These are phyloP conservation scores for Alternaria solani DNA, from an alignment of 2,329 filamentous ascomycete species.

Conservation along the genomic window DNA sequence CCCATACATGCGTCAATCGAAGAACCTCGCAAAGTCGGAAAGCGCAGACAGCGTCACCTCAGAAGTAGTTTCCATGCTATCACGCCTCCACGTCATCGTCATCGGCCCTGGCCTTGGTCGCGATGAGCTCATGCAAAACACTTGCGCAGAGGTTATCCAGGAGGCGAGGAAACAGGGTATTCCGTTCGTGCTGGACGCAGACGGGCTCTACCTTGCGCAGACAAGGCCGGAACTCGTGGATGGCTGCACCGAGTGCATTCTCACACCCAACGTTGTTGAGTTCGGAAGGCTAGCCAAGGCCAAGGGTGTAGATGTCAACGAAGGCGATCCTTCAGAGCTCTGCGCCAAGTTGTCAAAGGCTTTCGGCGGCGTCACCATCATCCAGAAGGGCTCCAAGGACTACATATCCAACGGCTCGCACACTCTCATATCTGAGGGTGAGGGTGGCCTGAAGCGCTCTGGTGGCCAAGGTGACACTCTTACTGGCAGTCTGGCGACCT, in stretches of 20 bases:
- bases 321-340: slow-evolving; percentile 63
- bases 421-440: slow-evolving; percentile 78
- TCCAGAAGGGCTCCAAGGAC: slow-evolving; percentile 87
- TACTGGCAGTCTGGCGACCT: slow-evolving; percentile 86
- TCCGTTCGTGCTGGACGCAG: slow-evolving; percentile 89
- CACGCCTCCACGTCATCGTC: slow-evolving; percentile 89
- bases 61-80: slow-evolving; percentile 79
- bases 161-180: slow-evolving; percentile 76
- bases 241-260: slow-evolving; percentile 82
- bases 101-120: slow-evolving; percentile 91
- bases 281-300: slow-evolving; percentile 83
- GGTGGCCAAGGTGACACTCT: slow-evolving; percentile 96
- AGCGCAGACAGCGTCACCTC: slow-evolving; percentile 69
- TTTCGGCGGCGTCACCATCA: slow-evolving; percentile 86
- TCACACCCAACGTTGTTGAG: slow-evolving; percentile 96
- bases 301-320: slow-evolving; percentile 70
- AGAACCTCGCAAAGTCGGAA: slow-evolving; percentile 63
- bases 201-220: slow-evolving; percentile 82
- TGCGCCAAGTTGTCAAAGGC: slow-evolving; percentile 75
- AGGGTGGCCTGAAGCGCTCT: slow-evolving; percentile 86
- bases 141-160: slow-evolving; percentile 78
- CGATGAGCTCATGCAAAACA: slow-evolving; percentile 88
- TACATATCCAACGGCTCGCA: slow-evolving; percentile 80
- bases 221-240: slow-evolving; percentile 77
- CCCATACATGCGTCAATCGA: slow-evolving; percentile 86